Evolutionary conservation across 1,284 basidiomycete species (phyloP), one percentile per base, ranked within the genome.

Genomic region (Apiotrichum brassicae): DNA sequence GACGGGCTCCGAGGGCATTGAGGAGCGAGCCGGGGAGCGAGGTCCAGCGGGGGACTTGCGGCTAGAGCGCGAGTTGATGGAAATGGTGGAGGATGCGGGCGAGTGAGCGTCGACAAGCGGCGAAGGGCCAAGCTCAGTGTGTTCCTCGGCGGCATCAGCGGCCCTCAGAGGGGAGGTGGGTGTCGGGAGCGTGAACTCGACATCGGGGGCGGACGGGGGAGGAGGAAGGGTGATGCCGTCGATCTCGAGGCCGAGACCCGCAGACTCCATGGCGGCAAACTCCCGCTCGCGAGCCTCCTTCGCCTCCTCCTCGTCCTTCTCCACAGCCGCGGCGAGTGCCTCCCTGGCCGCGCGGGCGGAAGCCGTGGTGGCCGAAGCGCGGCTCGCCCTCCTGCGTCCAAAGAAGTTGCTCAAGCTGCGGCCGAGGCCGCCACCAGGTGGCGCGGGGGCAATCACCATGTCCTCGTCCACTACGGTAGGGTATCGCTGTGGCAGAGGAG

Each of bases 401-500:
- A 56, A 56, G 42, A 56, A 56, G n/a, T 48, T 49, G 13, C 50
- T 49, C 7, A 56, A 20, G 32, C 39, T 39, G 12, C 54, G 54
- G 24, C 51, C 51, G 26, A 56, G 41, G 22, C 43, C 43, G 18
- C 47, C 51, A 13, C 43, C 44, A 13, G 42, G 32, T 7, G 48
- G n/a, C 7, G 33, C 33, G 12, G 18, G 13, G 16, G 26, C 41
- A 25, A 43, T 22, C 1, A 34, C 32, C 9, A 23, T 24, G 25
- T 43, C 39, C 14, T 43, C 44, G 36, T 49, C 45, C 24, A 44
- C 43, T 7, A 9, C 24, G 1, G 16, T n/a, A 4, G 32, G 42
- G 22, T 33, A n/a, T 16, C 20, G 20, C 12, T 32, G 28, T 4
- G 30, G 42, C 14, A 22, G 39, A 12, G 39, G 39, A 16, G 39